Conservation (phyloP, 768 basidiomycete genomes). For the Suillus luteus region DNA sequence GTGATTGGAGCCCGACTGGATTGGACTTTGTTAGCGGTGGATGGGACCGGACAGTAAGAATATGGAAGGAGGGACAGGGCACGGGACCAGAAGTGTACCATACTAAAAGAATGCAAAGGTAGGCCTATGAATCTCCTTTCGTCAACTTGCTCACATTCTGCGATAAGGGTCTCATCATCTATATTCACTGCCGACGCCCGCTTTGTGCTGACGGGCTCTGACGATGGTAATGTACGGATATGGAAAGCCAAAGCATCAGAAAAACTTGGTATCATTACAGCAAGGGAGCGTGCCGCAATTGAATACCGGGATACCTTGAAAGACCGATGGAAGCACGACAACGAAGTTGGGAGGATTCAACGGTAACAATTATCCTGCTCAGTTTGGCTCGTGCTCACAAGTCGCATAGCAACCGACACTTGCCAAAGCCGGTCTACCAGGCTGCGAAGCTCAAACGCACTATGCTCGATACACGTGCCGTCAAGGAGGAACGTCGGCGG, state of each 20-base stretch:
- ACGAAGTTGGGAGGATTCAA: constrained; percentile 76
- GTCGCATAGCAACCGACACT: constrained; percentile 63
- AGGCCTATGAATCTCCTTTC: constrained; percentile 13
- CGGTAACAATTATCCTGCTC: constrained; percentile 51
- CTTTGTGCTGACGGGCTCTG: constrained; percentile 88
- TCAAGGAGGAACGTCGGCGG: constrained; percentile 92
- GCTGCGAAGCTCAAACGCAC: constrained; percentile 86
- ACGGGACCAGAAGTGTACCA: constrained; percentile 89
- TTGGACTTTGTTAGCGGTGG: constrained; percentile 94
- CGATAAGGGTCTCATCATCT: constrained; percentile 78
- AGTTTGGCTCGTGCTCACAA: constrained; percentile 9
- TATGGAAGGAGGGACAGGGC: constrained; percentile 90
- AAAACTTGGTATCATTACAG: constrained; percentile 88
- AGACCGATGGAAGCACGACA: constrained; percentile 86
- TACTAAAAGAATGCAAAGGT: constrained; percentile 99
- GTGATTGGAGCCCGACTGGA: constrained; percentile 97
- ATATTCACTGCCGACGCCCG: constrained; percentile 89
- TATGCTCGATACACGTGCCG: constrained; percentile 86
- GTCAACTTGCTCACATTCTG: constrained; percentile 1
- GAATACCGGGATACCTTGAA: constrained; percentile 91
- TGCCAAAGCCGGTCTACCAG: constrained; percentile 91
- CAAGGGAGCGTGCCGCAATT: constrained; percentile 86
- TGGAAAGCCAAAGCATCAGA: constrained; percentile 96
- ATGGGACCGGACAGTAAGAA: constrained; percentile 91
- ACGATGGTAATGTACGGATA: constrained; percentile 92